phyloP scores from a whole-genome alignment of 495 filamentous ascomycete species.

The Xylaria curta region DNA sequence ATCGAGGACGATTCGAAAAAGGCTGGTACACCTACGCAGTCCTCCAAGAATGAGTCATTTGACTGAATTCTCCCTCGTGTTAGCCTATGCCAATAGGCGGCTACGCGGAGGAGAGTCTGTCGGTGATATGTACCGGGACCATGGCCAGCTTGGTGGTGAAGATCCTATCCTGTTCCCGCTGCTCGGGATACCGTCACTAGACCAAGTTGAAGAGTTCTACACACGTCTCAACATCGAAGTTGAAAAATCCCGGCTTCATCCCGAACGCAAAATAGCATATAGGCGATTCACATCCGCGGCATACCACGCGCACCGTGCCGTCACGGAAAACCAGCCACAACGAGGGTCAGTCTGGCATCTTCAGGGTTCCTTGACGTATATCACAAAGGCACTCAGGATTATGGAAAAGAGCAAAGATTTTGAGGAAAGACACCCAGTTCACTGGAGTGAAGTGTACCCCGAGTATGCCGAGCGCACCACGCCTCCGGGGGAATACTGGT shows the following conservation, averaged over 20 bases:
- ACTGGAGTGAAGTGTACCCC: slow-evolving; percentile 37
- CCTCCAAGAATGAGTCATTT: slow-evolving; percentile 20
- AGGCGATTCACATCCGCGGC: slow-evolving; percentile 26
- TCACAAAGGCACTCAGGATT: slow-evolving; percentile 27
- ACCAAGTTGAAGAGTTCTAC: slow-evolving; percentile 30
- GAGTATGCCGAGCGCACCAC: neutral
- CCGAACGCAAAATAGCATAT: slow-evolving; percentile 28
- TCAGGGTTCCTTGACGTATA: slow-evolving; percentile 15
- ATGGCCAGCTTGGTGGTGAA: slow-evolving; percentile 17
- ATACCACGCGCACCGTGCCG: slow-evolving; percentile 27
- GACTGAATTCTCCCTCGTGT: slow-evolving; percentile 26
- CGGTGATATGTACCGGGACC: neutral
- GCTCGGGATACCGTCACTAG: slow-evolving; percentile 19
- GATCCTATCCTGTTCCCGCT: slow-evolving; percentile 24
- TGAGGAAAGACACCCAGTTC: slow-evolving; percentile 32
- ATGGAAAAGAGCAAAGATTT: slow-evolving; percentile 28
- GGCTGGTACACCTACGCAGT: neutral
- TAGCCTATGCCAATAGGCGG: slow-evolving; percentile 13
- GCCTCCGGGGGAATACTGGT: slow-evolving; percentile 32
- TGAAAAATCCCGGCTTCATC: slow-evolving; percentile 27
- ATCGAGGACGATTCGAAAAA: neutral
- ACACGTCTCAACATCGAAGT: slow-evolving; percentile 23
- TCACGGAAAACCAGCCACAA: slow-evolving; percentile 14
- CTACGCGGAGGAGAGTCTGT: slow-evolving; percentile 24
- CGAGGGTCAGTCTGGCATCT: slow-evolving; percentile 27